Percentiles rank a stretch among this genome's conserved stretches.
These are phyloP conservation scores for Apiospora rasikravindrae DNA, from an alignment of 2,329 filamentous ascomycete species.

Conservation along the genomic window DNA sequence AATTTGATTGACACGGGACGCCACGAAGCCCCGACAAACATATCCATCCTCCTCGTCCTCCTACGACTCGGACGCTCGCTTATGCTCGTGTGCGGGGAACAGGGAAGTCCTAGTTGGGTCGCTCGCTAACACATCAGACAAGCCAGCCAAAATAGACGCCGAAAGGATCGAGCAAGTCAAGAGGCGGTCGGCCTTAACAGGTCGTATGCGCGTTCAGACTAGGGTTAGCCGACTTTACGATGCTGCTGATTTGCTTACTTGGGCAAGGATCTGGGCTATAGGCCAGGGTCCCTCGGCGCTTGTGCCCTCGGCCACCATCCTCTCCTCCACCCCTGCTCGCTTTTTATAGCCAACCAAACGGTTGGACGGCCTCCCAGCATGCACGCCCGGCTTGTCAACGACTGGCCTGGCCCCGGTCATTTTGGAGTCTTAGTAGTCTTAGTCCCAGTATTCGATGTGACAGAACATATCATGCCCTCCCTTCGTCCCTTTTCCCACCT, in stretches of 20 bases:
- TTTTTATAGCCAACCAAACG: constrained; percentile 46
- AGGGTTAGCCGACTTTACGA: constrained; percentile 33
- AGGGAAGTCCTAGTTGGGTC: background rate
- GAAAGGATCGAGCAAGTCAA: background rate
- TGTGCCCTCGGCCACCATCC: constrained; percentile 40
- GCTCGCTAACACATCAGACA: background rate
- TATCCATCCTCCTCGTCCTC: background rate
- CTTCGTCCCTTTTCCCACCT: constrained; percentile 27
- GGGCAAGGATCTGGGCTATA: constrained; percentile 32
- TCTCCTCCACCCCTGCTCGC: constrained; percentile 30
- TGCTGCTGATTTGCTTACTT: constrained; percentile 32
- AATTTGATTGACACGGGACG: background rate
- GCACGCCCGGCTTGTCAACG: constrained; percentile 27
- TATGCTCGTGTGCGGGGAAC: constrained; percentile 5
- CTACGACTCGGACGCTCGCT: background rate
- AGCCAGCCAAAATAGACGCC: constrained; percentile 1
- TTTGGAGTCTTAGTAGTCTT: background rate
- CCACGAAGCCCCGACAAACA: constrained; percentile 1
- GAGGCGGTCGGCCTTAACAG: constrained; percentile 13
- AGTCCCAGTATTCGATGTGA: constrained; percentile 18
- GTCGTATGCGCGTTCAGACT: constrained; percentile 12
- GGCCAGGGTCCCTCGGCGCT: constrained; percentile 41
- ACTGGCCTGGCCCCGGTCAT: constrained; percentile 17
- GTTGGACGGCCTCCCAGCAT: constrained; percentile 30
- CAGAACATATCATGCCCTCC: constrained; percentile 19